Evolutionary conservation across 805 yeast species (phyloP).

Genomic region (Blastobotrys attinorum): DNA sequence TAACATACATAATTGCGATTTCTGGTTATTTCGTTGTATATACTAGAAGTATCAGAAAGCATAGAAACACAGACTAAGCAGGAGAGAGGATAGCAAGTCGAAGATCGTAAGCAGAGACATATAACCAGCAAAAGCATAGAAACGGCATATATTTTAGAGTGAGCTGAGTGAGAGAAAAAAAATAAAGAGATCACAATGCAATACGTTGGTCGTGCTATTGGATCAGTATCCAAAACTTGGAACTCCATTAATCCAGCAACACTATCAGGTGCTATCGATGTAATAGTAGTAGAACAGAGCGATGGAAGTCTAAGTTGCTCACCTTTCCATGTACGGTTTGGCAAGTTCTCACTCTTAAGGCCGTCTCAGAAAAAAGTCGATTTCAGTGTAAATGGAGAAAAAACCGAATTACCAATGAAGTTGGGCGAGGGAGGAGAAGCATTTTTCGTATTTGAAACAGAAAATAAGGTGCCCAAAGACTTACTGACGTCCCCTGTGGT

Average conservation of each 20-base stretch:
- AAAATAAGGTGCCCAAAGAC: constrained; percentile 60
- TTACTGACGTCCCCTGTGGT: constrained; percentile 82
- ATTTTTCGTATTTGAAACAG: constrained; percentile 88
- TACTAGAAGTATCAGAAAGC: no score
- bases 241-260: constrained; percentile 95
- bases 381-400: constrained; percentile 72
- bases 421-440: constrained; percentile 98
- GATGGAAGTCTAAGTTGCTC: constrained; percentile 77
- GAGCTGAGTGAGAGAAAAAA: no score
- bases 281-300: constrained; percentile 86
- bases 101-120: no score
- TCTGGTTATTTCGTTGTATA: no score
- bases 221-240: constrained; percentile 94
- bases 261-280: constrained; percentile 93
- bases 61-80: no score
- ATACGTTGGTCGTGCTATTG: constrained; percentile 93
- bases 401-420: constrained; percentile 87
- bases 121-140: no score
- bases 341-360: constrained; percentile 82
- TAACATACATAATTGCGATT: no score
- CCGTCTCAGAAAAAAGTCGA: constrained; percentile 95
- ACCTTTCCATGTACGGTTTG: constrained; percentile 95
- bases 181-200: no score
- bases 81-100: no score
- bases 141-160: no score